Conservation (phyloP, 331 rosid species). For the Malus hybrid region DNA sequence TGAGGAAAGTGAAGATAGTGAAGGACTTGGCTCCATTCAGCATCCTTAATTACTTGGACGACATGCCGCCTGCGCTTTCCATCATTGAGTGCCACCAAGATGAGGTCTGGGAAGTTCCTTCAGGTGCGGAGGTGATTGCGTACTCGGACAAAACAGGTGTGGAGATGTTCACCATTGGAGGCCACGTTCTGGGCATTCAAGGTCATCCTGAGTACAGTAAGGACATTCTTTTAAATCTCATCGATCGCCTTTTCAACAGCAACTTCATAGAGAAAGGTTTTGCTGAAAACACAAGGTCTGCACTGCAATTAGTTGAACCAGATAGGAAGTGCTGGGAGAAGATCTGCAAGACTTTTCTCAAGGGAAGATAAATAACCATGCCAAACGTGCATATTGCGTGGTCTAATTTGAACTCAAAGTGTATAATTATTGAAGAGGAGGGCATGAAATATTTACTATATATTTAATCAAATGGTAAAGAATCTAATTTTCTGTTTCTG, state of each 20-base stretch:
- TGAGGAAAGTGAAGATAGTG: constrained; percentile 39
- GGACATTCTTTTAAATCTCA: constrained; percentile 42
- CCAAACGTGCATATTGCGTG: neutral
- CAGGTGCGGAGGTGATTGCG: constrained; percentile 50
- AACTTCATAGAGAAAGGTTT: constrained; percentile 35
- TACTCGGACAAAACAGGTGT: constrained; percentile 59
- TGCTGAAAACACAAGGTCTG: constrained; percentile 42
- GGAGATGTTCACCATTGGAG: constrained; percentile 52
- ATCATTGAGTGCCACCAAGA: constrained; percentile 61
- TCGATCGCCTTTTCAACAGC: constrained; percentile 43
- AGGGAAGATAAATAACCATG: constrained; percentile 2
- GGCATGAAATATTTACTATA: neutral
- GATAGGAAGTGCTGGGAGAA: constrained; percentile 45
- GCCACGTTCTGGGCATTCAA: constrained; percentile 59
- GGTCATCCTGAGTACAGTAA: constrained; percentile 64
- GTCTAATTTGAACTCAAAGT: neutral
- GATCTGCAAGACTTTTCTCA: constrained; percentile 60
- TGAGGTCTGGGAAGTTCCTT: constrained; percentile 62
- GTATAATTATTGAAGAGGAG: neutral
- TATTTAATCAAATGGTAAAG: neutral
- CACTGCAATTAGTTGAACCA: constrained; percentile 35
- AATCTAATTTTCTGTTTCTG: neutral
- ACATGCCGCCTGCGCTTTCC: constrained; percentile 32
- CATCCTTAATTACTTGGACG: constrained; percentile 20
- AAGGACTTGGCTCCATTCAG: constrained; percentile 17